phyloP scores from a whole-genome alignment of 306 rosid genomes.

The Pachyrhizus erosus region DNA sequence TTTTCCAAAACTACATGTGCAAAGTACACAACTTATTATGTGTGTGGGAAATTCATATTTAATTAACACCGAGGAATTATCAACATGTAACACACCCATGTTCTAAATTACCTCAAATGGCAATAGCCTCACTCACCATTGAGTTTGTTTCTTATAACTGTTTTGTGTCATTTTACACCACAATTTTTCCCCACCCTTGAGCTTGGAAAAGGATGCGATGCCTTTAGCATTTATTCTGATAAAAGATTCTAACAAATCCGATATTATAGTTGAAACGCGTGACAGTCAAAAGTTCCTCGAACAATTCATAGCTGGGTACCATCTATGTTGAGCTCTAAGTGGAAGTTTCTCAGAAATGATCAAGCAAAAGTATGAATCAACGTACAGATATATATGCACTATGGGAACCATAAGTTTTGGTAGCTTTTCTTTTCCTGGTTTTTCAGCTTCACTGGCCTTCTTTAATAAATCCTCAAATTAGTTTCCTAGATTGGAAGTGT shows the following conservation, averaged over 20 bases:
- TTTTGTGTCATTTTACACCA: constrained; percentile 38
- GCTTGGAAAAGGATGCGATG: constrained; percentile 2
- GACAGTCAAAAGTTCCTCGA: constrained; percentile 25
- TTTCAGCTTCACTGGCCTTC: not conserved
- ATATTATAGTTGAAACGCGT: constrained; percentile 11
- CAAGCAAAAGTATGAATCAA: constrained; percentile 24
- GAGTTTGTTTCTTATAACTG: constrained; percentile 36
- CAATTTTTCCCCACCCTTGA: constrained; percentile 9
- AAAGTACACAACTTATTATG: not conserved
- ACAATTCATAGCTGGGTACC: constrained; percentile 37
- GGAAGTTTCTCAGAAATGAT: constrained; percentile 48
- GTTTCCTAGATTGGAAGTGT: not conserved
- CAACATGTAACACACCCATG: constrained; percentile 46
- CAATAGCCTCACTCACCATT: not conserved
- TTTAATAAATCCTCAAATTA: not conserved
- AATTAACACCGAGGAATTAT: not conserved
- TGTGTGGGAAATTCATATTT: constrained; percentile 13
- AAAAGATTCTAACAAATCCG: constrained; percentile 32
- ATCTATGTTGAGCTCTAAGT: constrained; percentile 19
- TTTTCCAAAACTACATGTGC: constrained; percentile 43
- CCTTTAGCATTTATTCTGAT: constrained; percentile 51
- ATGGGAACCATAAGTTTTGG: constrained; percentile 1
- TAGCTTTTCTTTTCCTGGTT: not conserved
- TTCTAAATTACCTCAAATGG: constrained; percentile 43
- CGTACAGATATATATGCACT: constrained; percentile 4